These are phyloP conservation scores for Staphylotrichum longicolle DNA, from an alignment of 495 filamentous ascomycete species.

Conservation along the genomic window DNA sequence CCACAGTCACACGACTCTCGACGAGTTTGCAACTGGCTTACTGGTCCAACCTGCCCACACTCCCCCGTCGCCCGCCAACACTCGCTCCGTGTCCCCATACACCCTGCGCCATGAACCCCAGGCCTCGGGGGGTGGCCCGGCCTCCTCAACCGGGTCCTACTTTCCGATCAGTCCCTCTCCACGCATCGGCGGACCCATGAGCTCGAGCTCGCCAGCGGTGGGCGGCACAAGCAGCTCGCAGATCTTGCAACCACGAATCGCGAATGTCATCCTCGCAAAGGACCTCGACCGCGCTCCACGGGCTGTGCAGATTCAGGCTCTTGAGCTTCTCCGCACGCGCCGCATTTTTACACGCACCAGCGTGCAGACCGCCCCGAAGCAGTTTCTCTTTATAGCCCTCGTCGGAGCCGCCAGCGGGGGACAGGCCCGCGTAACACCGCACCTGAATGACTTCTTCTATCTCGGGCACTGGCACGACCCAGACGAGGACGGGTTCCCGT, in stretches of 20 bases:
- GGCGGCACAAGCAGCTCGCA: constrained; percentile 7
- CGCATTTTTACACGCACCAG: constrained; percentile 70
- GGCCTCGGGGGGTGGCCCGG: constrained; percentile 5
- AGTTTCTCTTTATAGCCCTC: constrained; percentile 78
- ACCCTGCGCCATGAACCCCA: constrained; percentile 31
- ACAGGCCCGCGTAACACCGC: constrained; percentile 47
- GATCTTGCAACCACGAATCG: constrained; percentile 49
- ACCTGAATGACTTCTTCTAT: constrained; percentile 79
- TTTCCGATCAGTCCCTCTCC: constrained; percentile 18
- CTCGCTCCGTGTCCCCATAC: constrained; percentile 39
- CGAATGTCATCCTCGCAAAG: constrained; percentile 78
- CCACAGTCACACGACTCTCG: constrained; percentile 65
- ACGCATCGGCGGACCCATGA: constrained; percentile 12
- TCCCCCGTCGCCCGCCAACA: constrained; percentile 26
- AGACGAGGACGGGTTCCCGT: constrained; percentile 67
- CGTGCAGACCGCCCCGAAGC: constrained; percentile 68
- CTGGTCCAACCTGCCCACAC: constrained; percentile 43
- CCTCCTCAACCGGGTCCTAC: constrained; percentile 26
- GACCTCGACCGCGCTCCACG: constrained; percentile 68
- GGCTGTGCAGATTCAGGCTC: constrained; percentile 78
- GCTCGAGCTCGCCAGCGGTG: constrained; percentile 15
- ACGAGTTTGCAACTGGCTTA: constrained; percentile 73
- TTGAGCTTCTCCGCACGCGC: constrained; percentile 79
- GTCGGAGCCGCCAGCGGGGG: constrained; percentile 49
- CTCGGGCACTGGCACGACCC: constrained; percentile 82